Conservation (phyloP, 805 yeast species). For the Candida dajiaensis region DNA sequence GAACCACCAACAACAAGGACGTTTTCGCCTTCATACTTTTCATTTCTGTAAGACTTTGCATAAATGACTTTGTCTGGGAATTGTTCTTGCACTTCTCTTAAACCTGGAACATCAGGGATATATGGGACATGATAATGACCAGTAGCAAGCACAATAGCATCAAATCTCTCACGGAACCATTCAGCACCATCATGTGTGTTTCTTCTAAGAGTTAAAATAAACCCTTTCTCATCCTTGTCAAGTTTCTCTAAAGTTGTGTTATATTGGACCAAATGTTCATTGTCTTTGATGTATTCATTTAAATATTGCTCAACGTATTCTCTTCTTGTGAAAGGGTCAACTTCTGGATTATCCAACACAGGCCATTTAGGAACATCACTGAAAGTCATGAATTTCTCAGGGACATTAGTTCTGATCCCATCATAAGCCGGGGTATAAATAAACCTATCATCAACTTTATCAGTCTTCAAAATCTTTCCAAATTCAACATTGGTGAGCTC, state of each 20-base stretch:
- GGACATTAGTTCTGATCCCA: slow-evolving; percentile 8
- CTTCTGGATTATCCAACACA: not conserved
- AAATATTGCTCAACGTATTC: slow-evolving; percentile 8
- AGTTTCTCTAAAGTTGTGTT: slow-evolving; percentile 32
- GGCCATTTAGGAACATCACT: slow-evolving; percentile 26
- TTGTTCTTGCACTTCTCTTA: slow-evolving; percentile 31
- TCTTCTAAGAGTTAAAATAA: slow-evolving; percentile 27
- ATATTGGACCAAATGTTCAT: slow-evolving; percentile 3
- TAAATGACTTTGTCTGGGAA: slow-evolving; percentile 29
- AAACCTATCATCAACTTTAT: slow-evolving; percentile 2
- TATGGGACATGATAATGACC: slow-evolving; percentile 56
- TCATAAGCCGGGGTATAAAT: slow-evolving; percentile 6
- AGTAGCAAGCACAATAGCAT: slow-evolving; percentile 49
- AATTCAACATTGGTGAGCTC: not conserved
- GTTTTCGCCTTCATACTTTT: slow-evolving; percentile 32
- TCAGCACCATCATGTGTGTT: slow-evolving; percentile 27
- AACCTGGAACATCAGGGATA: slow-evolving; percentile 44
- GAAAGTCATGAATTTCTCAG: slow-evolving; percentile 40
- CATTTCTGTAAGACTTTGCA: slow-evolving; percentile 32
- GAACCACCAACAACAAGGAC: slow-evolving; percentile 39
- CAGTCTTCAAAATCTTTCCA: slow-evolving; percentile 1
- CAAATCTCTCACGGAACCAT: slow-evolving; percentile 42
- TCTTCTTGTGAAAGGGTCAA: slow-evolving; percentile 13
- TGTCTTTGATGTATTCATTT: slow-evolving; percentile 4
- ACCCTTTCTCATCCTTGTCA: slow-evolving; percentile 21